A percentile compares a stretch with the other conserved stretches of the same genome.
Conservation (phyloP, 202 grass and related monocot genomes). For the Zoysia matrella region DNA sequence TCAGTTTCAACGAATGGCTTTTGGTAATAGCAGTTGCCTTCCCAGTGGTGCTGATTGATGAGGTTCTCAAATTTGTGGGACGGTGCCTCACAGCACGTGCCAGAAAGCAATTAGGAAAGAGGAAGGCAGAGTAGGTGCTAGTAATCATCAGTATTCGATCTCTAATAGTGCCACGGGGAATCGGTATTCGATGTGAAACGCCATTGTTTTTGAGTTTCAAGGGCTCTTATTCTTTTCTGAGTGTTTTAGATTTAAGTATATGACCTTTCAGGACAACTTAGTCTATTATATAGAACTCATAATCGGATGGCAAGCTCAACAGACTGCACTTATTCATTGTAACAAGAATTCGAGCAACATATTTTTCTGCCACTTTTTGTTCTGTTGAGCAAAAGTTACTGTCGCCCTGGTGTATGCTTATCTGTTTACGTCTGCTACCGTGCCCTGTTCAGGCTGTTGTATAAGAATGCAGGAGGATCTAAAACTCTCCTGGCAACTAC, state of each 20-base stretch:
- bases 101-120: slow-evolving; percentile 59
- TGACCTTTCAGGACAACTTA: slow-evolving; percentile 43
- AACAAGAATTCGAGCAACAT: slow-evolving; percentile 46
- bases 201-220: slow-evolving; percentile 42
- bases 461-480: too few species aligned
- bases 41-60: slow-evolving; percentile 52
- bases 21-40: slow-evolving; percentile 81
- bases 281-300: slow-evolving; percentile 52
- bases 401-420: too few species aligned
- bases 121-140: slow-evolving; percentile 80
- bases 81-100: slow-evolving; percentile 61
- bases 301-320: slow-evolving; percentile 37
- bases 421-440: not conserved
- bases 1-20: slow-evolving; percentile 95
- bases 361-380: not conserved
- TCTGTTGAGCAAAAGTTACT: too few species aligned
- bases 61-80: slow-evolving; percentile 90
- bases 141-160: slow-evolving; percentile 41
- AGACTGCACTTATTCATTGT: slow-evolving; percentile 60
- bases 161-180: slow-evolving; percentile 43
- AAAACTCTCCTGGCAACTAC: too few species aligned
- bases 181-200: slow-evolving; percentile 41
- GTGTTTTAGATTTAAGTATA: slow-evolving; percentile 37
- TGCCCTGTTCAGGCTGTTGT: not conserved
- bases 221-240: slow-evolving; percentile 46